These are phyloP conservation scores for Hypoxylon sp. DNA, from an alignment of 2,329 filamentous ascomycete species.

Conservation along the genomic window DNA sequence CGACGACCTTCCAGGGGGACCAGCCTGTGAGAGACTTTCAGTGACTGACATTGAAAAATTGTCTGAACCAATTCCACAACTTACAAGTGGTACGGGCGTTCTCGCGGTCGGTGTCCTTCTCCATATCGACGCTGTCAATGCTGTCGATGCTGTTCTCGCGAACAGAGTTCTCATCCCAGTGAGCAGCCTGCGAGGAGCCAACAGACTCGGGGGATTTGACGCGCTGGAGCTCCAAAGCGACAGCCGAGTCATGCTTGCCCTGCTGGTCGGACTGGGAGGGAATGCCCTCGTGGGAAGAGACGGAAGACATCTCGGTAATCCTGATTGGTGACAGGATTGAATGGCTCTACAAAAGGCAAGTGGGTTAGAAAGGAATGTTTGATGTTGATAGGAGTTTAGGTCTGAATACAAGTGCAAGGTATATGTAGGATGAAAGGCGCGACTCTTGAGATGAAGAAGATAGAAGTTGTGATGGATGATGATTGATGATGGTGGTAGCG, in stretches of 20 bases:
- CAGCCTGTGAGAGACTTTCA: background rate
- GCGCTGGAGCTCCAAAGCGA: background rate
- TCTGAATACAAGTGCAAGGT: background rate
- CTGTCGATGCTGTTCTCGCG: background rate
- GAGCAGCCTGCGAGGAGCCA: too few species aligned
- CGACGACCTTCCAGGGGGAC: too few species aligned
- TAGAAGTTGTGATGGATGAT: background rate
- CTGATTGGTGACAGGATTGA: too few species aligned
- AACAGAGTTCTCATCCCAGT: background rate
- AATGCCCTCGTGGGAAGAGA: too few species aligned
- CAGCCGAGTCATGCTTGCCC: background rate
- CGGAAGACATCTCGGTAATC: too few species aligned
- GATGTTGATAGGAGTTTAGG: background rate
- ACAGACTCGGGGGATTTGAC: background rate
- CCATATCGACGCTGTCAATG: too few species aligned
- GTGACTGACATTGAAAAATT: background rate
- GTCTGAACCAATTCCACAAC: background rate
- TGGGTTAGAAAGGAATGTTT: background rate
- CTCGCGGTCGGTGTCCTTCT: too few species aligned
- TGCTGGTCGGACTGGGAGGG: background rate
- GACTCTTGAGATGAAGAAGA: background rate
- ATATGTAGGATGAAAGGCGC: background rate
- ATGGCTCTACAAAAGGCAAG: background rate
- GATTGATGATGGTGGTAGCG: background rate
- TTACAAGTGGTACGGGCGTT: background rate